Conservation (phyloP, 495 filamentous ascomycete species). For the Talaromyces trachyspermus region DNA sequence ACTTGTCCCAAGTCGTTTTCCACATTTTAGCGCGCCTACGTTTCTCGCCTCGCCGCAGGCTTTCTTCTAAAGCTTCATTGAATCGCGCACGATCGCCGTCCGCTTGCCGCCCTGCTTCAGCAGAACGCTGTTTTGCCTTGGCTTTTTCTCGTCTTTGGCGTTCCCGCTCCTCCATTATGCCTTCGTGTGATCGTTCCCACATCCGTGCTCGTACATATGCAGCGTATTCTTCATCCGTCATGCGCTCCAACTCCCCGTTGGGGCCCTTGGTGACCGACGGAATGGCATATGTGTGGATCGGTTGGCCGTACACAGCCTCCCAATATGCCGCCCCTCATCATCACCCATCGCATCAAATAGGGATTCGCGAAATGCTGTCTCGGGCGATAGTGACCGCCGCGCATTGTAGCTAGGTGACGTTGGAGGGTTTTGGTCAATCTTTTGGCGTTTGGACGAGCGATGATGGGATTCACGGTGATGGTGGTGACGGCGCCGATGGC, state of each 20-base stretch:
- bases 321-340: slow-evolving; percentile 92
- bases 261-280: slow-evolving; percentile 29
- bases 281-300: slow-evolving; percentile 60
- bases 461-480: slow-evolving; percentile 32
- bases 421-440: slow-evolving; percentile 4
- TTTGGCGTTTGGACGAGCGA: slow-evolving; percentile 9
- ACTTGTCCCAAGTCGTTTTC: slow-evolving; percentile 55
- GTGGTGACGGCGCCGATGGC: slow-evolving; percentile 21
- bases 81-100: slow-evolving; percentile 33
- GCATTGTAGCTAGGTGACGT: background rate
- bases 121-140: slow-evolving; percentile 38
- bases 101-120: slow-evolving; percentile 32
- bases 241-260: slow-evolving; percentile 64
- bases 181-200: slow-evolving; percentile 80
- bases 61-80: slow-evolving; percentile 43
- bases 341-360: slow-evolving; percentile 98
- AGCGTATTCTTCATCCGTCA: slow-evolving; percentile 89
- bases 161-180: slow-evolving; percentile 58
- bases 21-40: slow-evolving; percentile 41
- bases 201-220: slow-evolving; percentile 75
- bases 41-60: slow-evolving; percentile 44
- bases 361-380: slow-evolving; percentile 83
- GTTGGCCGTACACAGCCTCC: slow-evolving; percentile 91
- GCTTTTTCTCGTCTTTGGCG: slow-evolving; percentile 46
- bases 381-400: slow-evolving; percentile 37